Evolutionary conservation across 192 early-diverging fungal genomes (phyloP).

Genomic region (Mortierella antarctica): DNA sequence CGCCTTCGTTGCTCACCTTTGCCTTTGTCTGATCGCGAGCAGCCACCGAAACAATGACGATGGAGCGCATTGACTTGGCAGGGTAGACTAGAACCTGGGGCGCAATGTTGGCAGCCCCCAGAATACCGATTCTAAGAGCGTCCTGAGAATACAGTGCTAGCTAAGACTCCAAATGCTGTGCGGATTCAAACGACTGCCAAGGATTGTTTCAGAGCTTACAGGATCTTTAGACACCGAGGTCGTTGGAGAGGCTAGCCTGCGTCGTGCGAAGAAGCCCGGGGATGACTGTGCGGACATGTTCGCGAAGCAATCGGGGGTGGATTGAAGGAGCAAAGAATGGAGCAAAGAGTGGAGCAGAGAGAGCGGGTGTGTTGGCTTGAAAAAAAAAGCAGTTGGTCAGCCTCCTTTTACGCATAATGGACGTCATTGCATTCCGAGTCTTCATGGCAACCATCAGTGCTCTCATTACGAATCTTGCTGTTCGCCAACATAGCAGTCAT

Average conservation of each 20-base stretch:
- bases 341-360: background rate
- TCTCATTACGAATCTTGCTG: no score
- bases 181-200: background rate
- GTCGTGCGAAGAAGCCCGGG: constrained; percentile 12
- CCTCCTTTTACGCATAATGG: no score
- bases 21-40: constrained; percentile 55
- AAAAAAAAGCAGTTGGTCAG: no score
- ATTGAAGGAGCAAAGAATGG: background rate
- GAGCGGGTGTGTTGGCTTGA: background rate
- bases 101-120: constrained; percentile 64
- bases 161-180: background rate
- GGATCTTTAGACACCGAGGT: constrained; percentile 14
- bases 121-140: constrained; percentile 61
- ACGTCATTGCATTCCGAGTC: no score
- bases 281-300: constrained; percentile 1
- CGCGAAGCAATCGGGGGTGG: background rate
- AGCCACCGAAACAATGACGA: constrained; percentile 59
- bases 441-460: no score
- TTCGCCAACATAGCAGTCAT: no score
- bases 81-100: constrained; percentile 56
- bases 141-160: constrained; percentile 6
- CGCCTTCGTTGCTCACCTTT: constrained; percentile 6
- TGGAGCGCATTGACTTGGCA: constrained; percentile 36
- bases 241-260: background rate
- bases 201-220: background rate